Percentiles rank a stretch among this genome's conserved stretches.
Conservation (phyloP, 2,329 filamentous ascomycete genomes). For the Aphanocladium album region DNA sequence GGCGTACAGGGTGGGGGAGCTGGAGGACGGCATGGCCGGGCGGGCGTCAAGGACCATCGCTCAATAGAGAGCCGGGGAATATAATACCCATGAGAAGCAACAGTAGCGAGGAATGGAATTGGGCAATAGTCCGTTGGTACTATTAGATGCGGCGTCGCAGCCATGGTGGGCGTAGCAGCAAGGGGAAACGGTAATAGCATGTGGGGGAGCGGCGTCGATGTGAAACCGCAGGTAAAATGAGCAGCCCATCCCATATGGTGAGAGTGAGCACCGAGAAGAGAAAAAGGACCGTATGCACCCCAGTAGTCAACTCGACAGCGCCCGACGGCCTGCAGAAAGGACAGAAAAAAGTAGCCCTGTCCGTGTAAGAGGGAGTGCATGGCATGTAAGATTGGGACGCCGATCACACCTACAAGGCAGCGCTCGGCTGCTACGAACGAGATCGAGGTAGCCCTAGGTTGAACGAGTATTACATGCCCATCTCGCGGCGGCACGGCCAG, state of each 20-base stretch:
- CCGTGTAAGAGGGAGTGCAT: background rate
- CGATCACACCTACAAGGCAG: background rate
- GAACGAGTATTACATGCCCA: background rate
- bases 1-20: background rate
- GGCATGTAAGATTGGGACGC: background rate
- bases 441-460: background rate
- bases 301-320: background rate
- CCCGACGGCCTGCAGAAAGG: background rate
- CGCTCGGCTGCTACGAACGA: background rate
- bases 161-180: background rate
- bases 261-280: background rate
- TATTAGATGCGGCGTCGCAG: background rate
- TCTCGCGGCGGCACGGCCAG: background rate
- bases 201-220: constrained; percentile 43
- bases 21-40: background rate
- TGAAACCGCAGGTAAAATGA: constrained; percentile 58
- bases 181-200: background rate
- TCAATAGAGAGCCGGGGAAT: background rate
- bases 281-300: background rate
- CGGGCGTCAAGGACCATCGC: background rate
- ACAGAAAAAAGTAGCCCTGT: background rate
- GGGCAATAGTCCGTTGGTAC: background rate
- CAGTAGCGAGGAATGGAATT: background rate
- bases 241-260: background rate
- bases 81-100: background rate